A percentile compares a stretch with the other conserved stretches of the same genome.
phyloP scores from a whole-genome alignment of 257 asterid species.

The Solanum dulcamara region DNA sequence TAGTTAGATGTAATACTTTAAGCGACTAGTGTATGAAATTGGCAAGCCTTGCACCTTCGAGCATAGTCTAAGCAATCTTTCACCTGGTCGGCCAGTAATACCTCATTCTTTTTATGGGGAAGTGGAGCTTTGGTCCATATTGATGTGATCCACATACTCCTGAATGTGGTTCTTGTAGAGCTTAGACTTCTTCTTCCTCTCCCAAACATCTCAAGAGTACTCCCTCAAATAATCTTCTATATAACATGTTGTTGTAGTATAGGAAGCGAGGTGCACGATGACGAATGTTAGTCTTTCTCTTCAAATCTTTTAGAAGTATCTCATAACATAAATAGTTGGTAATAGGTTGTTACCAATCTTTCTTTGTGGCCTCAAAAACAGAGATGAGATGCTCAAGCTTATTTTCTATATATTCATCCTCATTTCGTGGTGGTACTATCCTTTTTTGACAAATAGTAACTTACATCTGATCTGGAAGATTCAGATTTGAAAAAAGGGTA shows the following conservation, averaged over 20 bases:
- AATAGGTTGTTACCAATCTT: no score
- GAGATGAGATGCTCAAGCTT: neutral
- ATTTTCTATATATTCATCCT: neutral
- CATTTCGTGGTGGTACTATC: no score
- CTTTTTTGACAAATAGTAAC: no score
- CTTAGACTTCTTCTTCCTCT: neutral
- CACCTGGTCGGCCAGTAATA: neutral
- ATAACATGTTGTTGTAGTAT: neutral
- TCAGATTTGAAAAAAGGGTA: neutral
- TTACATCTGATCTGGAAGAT: no score
- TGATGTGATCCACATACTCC: neutral
- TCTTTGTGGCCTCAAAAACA: no score
- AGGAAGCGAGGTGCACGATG: neutral
- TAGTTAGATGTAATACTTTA: no score
- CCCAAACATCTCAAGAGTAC: neutral
- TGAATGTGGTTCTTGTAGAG: neutral
- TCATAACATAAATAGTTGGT: neutral
- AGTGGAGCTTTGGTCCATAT: neutral
- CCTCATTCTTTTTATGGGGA: neutral
- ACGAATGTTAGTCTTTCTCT: neutral
- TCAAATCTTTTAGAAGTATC: neutral
- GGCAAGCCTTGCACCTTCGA: no score
- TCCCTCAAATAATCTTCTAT: neutral
- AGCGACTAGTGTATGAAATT: no score
- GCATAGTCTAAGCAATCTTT: neutral